Evolutionary conservation across 2,329 filamentous ascomycete genomes (phyloP).

Genomic region (Sarocladium strictum): DNA sequence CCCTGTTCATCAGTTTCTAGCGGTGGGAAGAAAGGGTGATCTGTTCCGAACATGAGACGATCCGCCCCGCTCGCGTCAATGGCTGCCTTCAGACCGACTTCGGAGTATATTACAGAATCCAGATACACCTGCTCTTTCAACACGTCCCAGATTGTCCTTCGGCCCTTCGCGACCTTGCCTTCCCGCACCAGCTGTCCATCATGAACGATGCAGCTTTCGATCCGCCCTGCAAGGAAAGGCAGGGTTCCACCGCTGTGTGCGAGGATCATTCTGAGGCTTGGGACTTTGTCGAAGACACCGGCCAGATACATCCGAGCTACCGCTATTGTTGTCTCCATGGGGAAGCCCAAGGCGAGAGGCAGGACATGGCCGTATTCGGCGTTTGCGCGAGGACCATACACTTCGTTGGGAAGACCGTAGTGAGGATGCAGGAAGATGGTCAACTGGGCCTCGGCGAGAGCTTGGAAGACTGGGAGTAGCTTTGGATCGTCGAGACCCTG

Average conservation of each 20-base stretch:
- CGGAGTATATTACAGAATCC: constrained; percentile 79
- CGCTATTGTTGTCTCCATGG: constrained; percentile 88
- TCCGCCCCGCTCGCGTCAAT: constrained; percentile 62
- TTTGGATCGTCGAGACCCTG: constrained; percentile 71
- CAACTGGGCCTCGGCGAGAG: constrained; percentile 57
- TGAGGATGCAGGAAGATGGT: constrained; percentile 86
- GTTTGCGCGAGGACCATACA: constrained; percentile 66
- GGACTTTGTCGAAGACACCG: constrained; percentile 75
- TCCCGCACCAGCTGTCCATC: constrained; percentile 67
- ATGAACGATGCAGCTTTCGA: constrained; percentile 82
- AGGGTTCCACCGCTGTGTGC: constrained; percentile 86
- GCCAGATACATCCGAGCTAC: constrained; percentile 82
- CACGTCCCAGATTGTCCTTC: constrained; percentile 50
- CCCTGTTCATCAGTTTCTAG: constrained; percentile 54
- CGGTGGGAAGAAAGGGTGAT: constrained; percentile 82
- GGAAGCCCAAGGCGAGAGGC: constrained; percentile 79
- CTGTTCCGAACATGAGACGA: constrained; percentile 73
- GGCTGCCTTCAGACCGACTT: constrained; percentile 66
- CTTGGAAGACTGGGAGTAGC: constrained; percentile 66
- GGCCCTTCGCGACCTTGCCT: constrained; percentile 43
- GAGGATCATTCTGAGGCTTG: constrained; percentile 64
- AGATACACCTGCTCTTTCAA: constrained; percentile 73
- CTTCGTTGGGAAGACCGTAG: constrained; percentile 75
- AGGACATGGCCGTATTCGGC: constrained; percentile 81
- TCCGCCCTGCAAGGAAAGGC: constrained; percentile 80